phyloP scores from a whole-genome alignment of 768 basidiomycete genomes.

The Amanita thiersii region DNA sequence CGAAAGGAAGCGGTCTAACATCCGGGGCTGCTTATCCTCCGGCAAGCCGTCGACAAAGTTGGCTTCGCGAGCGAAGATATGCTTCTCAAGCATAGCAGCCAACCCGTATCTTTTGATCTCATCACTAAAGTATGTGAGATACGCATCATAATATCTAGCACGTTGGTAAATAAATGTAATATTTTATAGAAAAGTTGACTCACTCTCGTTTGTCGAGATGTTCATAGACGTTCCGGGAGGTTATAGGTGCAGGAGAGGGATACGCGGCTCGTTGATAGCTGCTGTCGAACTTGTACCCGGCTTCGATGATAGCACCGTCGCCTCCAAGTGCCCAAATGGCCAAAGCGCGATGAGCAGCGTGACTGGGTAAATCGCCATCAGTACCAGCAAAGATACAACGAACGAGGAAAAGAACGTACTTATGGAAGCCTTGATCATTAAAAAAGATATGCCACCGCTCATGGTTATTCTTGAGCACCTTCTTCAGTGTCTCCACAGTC shows the following conservation, averaged over 20 bases:
- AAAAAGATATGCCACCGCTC: conserved; percentile 49
- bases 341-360: conserved; percentile 48
- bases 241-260: conserved; percentile 37
- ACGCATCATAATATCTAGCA: conserved; percentile 51
- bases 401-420: conserved; percentile 17
- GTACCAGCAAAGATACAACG: background rate
- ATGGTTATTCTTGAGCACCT: conserved; percentile 40
- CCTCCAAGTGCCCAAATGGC: conserved; percentile 59
- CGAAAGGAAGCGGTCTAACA: conserved; percentile 49
- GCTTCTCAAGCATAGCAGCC: conserved; percentile 46
- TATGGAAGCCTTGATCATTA: conserved; percentile 30
- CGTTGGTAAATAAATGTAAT: conserved; percentile 3
- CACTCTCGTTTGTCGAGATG: conserved; percentile 54
- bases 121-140: conserved; percentile 46
- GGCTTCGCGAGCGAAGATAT: conserved; percentile 44
- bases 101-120: conserved; percentile 34
- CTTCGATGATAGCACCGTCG: conserved; percentile 24
- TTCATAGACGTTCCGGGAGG: conserved; percentile 37
- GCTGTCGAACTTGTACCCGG: conserved; percentile 28
- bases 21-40: conserved; percentile 34
- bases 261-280: conserved; percentile 28
- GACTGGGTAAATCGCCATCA: conserved; percentile 19
- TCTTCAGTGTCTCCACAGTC: conserved; percentile 30
- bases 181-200: conserved; percentile 10
- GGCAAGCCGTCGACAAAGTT: conserved; percentile 28